These are phyloP conservation scores for Colletotrichum musicola DNA, from an alignment of 2,329 filamentous ascomycete genomes.

Conservation along the genomic window DNA sequence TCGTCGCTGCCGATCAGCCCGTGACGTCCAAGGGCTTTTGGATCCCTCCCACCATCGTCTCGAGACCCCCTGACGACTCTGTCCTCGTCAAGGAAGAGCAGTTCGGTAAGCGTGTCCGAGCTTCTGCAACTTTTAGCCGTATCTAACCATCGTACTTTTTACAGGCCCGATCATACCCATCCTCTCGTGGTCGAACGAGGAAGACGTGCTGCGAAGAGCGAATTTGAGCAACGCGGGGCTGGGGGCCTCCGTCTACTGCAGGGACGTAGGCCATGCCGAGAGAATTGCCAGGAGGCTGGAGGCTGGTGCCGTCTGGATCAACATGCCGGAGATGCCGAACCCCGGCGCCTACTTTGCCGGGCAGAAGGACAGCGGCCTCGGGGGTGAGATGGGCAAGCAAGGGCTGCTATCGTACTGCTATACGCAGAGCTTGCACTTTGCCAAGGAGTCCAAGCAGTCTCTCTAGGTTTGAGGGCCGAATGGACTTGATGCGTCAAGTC, in stretches of 20 bases:
- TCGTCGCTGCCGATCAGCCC: conserved; percentile 45
- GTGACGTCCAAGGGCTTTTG: conserved; percentile 62
- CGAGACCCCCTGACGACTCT: conserved; percentile 69
- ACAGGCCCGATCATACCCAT: conserved; percentile 73
- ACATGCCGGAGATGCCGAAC: conserved; percentile 52
- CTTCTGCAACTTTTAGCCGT: background rate
- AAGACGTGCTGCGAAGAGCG: conserved; percentile 68
- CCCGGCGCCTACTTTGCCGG: conserved; percentile 48
- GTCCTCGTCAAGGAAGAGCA: conserved; percentile 68
- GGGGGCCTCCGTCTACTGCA: conserved; percentile 69
- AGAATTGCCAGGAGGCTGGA: conserved; percentile 66
- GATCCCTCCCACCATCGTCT: conserved; percentile 68
- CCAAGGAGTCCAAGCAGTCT: conserved; percentile 38
- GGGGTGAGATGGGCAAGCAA: conserved; percentile 50
- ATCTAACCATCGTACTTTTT: background rate
- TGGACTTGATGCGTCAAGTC: no score
- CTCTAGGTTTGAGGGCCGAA: background rate
- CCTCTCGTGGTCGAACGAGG: conserved; percentile 71
- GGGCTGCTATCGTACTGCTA: conserved; percentile 50
- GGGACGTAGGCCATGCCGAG: conserved; percentile 63
- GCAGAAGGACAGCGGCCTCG: conserved; percentile 50
- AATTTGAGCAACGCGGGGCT: conserved; percentile 67
- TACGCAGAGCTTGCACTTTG: conserved; percentile 48
- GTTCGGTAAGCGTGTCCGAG: conserved; percentile 45
- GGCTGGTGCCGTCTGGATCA: conserved; percentile 72